A percentile compares a stretch with the other conserved stretches of the same genome.
Evolutionary conservation across 2,329 filamentous ascomycete genomes (phyloP).

Genomic region (Ceratocystiopsis minuta): DNA sequence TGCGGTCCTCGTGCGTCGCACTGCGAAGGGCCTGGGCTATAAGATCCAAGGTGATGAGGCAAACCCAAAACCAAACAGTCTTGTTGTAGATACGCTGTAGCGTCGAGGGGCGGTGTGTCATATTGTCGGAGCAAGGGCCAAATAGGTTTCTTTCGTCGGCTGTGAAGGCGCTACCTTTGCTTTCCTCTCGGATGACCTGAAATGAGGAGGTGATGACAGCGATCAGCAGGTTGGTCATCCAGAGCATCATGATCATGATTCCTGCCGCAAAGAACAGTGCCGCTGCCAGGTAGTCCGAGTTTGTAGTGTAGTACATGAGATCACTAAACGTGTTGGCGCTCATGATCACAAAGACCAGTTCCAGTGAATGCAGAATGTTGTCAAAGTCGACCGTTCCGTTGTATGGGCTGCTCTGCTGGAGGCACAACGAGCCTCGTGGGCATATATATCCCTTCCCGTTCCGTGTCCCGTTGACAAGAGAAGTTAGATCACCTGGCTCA

Average conservation of each 20-base stretch:
- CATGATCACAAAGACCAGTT: constrained; percentile 96
- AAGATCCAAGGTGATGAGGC: constrained; percentile 65
- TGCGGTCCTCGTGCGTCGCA: constrained; percentile 49
- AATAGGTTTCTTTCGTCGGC: constrained; percentile 39
- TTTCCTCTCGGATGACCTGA: constrained; percentile 94
- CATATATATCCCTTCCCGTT: constrained; percentile 74
- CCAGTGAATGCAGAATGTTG: constrained; percentile 78
- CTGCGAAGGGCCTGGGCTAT: constrained; percentile 62
- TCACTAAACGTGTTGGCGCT: constrained; percentile 94
- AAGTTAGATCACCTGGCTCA: constrained; percentile 19
- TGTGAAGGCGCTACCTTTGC: constrained; percentile 83
- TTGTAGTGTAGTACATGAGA: constrained; percentile 80
- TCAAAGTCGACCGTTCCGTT: constrained; percentile 85
- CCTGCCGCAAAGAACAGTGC: constrained; percentile 58
- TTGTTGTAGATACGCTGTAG: constrained; percentile 60
- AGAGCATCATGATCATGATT: constrained; percentile 86
- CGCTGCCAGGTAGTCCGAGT: constrained; percentile 77
- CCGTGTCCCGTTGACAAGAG: constrained; percentile 31
- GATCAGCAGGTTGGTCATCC: constrained; percentile 87
- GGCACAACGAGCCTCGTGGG: constrained; percentile 63
- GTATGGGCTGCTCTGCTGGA: constrained; percentile 62
- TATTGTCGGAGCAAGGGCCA: constrained; percentile 20
- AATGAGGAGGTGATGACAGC: constrained; percentile 98
- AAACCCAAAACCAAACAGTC: constrained; percentile 59
- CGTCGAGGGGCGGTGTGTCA: constrained; percentile 20